These are phyloP conservation scores for Hortiboletus flavorubellus DNA, from an alignment of 768 basidiomycete species.

Conservation along the genomic window DNA sequence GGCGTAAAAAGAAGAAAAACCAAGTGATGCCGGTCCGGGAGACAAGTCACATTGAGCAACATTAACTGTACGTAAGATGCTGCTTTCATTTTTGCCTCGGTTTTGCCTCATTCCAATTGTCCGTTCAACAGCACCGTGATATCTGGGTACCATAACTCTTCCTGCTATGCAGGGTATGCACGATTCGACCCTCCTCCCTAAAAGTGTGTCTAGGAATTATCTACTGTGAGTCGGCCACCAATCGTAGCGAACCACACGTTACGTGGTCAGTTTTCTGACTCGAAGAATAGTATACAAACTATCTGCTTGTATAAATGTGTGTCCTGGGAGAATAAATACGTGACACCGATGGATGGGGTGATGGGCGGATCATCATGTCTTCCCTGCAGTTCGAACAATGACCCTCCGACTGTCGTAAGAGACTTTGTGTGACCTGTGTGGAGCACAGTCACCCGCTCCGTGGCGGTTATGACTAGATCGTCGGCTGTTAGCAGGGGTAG, in stretches of 20 bases:
- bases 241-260: neutral
- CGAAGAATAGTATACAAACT: slow-evolving; percentile 3
- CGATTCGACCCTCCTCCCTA: neutral
- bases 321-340: slow-evolving; percentile 16
- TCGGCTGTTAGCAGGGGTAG: slow-evolving; percentile 13
- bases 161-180: neutral
- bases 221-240: neutral
- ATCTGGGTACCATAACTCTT: neutral
- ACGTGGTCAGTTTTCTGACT: neutral
- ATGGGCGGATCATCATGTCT: slow-evolving; percentile 3
- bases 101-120: neutral
- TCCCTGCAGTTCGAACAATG: slow-evolving; percentile 4
- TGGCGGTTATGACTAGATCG: slow-evolving; percentile 19
- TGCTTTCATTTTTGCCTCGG: neutral
- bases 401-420: slow-evolving; percentile 14
- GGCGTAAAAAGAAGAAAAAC: slow-evolving; percentile 52
- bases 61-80: slow-evolving; percentile 12
- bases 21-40: slow-evolving; percentile 25
- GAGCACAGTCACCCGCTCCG: slow-evolving; percentile 1
- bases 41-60: slow-evolving; percentile 10
- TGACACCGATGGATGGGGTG: neutral
- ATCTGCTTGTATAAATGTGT: slow-evolving; percentile 22
- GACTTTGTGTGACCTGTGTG: slow-evolving; percentile 18
- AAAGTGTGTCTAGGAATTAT: neutral
- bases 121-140: slow-evolving; percentile 3